Conservation (phyloP, 176 grass and related monocot genomes). For the Avena eriantha region DNA sequence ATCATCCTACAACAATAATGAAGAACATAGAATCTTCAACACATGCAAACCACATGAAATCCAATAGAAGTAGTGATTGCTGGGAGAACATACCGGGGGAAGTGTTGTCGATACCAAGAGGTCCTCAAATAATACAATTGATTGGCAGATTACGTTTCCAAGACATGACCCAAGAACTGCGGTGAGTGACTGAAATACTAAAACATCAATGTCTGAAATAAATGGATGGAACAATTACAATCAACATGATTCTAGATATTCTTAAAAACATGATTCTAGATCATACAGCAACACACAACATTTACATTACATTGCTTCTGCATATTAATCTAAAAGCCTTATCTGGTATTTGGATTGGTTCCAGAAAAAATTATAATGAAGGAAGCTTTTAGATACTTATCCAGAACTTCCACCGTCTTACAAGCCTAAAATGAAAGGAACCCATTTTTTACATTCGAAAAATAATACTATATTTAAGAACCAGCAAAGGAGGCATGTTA, state of each 20-base stretch:
- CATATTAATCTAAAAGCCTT: neutral
- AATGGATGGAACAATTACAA: constrained; percentile 6
- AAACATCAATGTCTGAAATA: constrained; percentile 61
- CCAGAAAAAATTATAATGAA: neutral
- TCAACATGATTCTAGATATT: constrained; percentile 26
- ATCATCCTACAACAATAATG: constrained; percentile 69
- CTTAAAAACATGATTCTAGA: constrained; percentile 28
- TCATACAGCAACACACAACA: constrained; percentile 6
- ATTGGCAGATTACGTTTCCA: constrained; percentile 68
- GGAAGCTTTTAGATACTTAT: neutral
- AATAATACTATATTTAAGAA: neutral
- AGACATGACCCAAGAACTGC: constrained; percentile 78
- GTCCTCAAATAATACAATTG: constrained; percentile 89
- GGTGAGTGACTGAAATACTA: constrained; percentile 80
- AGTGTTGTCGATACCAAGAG: constrained; percentile 92
- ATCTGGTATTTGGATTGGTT: constrained; percentile 18
- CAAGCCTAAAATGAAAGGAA: constrained; percentile 18
- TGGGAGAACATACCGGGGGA: constrained; percentile 64
- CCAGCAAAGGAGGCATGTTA: neutral
- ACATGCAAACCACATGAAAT: constrained; percentile 42
- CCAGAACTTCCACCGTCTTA: constrained; percentile 6
- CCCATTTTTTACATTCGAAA: neutral
- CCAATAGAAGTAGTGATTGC: constrained; percentile 2
- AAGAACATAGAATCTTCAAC: constrained; percentile 21
- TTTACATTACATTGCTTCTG: constrained; percentile 6